Base-by-base conservation (phyloP, 1,284 basidiomycete species). In the Marasmius oreades region DNA sequence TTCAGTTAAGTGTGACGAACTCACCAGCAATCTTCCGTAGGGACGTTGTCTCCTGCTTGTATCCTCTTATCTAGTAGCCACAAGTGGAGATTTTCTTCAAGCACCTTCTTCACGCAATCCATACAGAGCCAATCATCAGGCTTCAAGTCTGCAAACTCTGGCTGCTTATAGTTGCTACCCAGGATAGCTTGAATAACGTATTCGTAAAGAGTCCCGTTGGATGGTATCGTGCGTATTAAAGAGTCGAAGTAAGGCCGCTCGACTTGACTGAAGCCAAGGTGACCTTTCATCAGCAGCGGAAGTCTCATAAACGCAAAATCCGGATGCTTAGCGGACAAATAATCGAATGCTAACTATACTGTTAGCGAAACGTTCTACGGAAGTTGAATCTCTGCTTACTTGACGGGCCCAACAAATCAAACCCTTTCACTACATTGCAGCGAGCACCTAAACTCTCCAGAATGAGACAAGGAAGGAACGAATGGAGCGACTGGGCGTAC, bases 81-180 rank as follows among this genome's bases (percentile, higher is more conserved):
- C 20, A 58, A 22, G 47, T 58, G 56, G n/a, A 58, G 53, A 56
- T 68, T 67, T 11, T 62, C 58, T 4, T 56, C 56, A 39, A 75
- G 24, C 24, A 75, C 55, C 22, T 55, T 57, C 14, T 45, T 58
- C 43, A 75, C 62, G 55, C 73, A 74, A 1, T 50, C n/a, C 45
- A 61, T 53, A 56, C 74, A 75, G 20, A 74, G 16, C 69, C 66
- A 69, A 33, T 72, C 66, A 12, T 66, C 60, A 53, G 67, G 67
- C 23, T 64, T 59, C 72, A 67, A 69, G 34, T 62, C 67, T 67
- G 34, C 10, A 44, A n/a, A 45, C n/a, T 43, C 24, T 5, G 34
- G 45, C 14, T 31, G 28, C 28, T 8, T 20, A 55, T 51, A 44
- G 16, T 26, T 33, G 20, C 52, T 66, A 62, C 55, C 71, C 68